Evolutionary conservation across 345 rosid genomes (phyloP), one percentile per base, ranked within the genome.

Genomic region (Pugionium dolabratum): DNA sequence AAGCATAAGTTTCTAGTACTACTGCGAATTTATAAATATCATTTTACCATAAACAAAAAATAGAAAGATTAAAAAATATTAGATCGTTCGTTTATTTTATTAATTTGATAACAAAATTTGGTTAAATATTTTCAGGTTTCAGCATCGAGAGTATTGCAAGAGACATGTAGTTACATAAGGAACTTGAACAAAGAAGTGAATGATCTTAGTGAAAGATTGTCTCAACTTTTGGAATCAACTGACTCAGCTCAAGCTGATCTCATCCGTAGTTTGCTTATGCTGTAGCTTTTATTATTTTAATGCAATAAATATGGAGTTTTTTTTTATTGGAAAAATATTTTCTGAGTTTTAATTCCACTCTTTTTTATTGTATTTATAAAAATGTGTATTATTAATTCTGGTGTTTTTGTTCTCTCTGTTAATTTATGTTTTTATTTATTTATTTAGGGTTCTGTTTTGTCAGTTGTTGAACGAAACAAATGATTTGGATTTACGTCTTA

Each of bases 181-280:
- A 81, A 65, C 45, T 72, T 86, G 59, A 78, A 79, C 7, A 73
- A 65, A 52, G 87, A 86, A 73, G 82, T 76, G 35, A 80, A 81
- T 73, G 84, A 74, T 26, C 77, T 86, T 29, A 84, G 93, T 63
- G 85, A 71, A 70, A 76, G 78, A 74, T 65, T 86, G 41, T 76
- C 83, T 39, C 68, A 75, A 44, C 58, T 76, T 54, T 69, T 86
- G 75, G 83, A 70, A 64, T 79, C 87, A 34, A 32, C 52, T 51
- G 76, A 82, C 59, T 81, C 84, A 53, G 86, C 80, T 36, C 87
- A 91, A 62, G 96, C 96, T 10, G 88, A 83, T 61, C 80, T 91
- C 26, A 81, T 88, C 62, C 85, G 96, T 78, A 85, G 85, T 72
- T 79, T 91, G 73, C 81, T 88, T 43, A 80, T 79, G 86, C 75